Evolutionary conservation across 768 basidiomycete genomes (phyloP), one percentile per base, ranked within the genome.

Genomic region (Tylopilus subfusipes): DNA sequence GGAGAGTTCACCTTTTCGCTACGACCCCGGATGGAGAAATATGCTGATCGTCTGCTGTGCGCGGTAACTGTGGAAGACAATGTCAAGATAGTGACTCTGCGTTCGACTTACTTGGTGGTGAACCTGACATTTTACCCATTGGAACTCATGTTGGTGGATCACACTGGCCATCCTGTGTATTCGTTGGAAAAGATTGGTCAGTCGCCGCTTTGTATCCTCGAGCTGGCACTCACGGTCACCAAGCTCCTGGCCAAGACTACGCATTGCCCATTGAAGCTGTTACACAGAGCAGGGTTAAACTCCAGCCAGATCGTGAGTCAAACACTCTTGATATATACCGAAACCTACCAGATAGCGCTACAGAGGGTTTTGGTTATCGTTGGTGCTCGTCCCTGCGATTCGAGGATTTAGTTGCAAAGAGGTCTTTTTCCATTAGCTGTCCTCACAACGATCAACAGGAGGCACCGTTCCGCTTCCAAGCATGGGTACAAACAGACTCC

Each of bases 331-430:
- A 27, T 19, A 14, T 13, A 21, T 31, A 42, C 48, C 58, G 40
- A 53, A 44, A 36, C 53, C 8, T 33, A 61, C 48, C 29, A 14
- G 19, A 44, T 11, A 13, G 24, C 36, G 14, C 44, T 45, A 21
- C 62, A 97, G 95, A 93, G 70, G 97, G 97, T 16, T 98, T 98
- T 65, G 94, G 94, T 19, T 98, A 97, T 72, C 87, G 84, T 64
- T 98, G 95, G 95, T 94, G 90, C 43, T 72, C 81, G 42, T 82
- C 93, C 4, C 81, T 95, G 38, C 84, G 90, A 48, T 95, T 93
- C 82, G 92, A 97, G 61, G 94, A 97, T 60, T 75, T 99, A 2
- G 74, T 94, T 22, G 71, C 80, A 3, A 82, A 76, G 58, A 83
- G 76, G 64, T 82, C 74, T 40, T 84, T 95, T 42, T 88, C 90